Evolutionary conservation across 2,329 filamentous ascomycete species (phyloP).

Genomic region (Rutstroemia sp.): DNA sequence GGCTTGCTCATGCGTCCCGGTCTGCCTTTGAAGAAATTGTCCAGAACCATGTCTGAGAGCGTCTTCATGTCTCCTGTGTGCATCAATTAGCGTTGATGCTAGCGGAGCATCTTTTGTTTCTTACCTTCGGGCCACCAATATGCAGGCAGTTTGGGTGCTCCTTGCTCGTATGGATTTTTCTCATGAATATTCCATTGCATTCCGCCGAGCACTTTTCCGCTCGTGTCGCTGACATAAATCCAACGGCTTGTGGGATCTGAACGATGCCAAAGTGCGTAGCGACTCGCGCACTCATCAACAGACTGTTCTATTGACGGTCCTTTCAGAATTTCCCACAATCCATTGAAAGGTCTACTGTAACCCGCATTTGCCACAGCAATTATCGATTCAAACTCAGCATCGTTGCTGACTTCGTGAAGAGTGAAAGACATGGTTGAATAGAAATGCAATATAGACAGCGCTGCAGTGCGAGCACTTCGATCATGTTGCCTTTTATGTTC

Average conservation of each 20-base stretch:
- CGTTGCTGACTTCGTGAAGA: background rate
- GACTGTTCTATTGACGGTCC: background rate
- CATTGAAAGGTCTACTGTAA: background rate
- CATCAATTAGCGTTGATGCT: too few relatives aligned
- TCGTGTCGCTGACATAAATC: background rate
- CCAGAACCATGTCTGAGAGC: background rate
- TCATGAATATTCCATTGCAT: background rate
- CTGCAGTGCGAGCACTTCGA: background rate
- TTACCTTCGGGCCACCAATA: background rate
- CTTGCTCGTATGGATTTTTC: background rate
- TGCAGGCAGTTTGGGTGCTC: background rate
- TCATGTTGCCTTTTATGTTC: background rate
- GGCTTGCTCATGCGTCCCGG: background rate
- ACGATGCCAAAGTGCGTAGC: background rate
- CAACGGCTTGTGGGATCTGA: background rate
- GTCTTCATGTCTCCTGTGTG: background rate
- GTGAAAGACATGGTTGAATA: background rate
- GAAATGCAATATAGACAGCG: background rate
- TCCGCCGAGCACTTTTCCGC: background rate
- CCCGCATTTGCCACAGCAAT: background rate
- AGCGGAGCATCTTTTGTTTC: background rate
- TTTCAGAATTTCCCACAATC: background rate
- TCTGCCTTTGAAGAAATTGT: background rate
- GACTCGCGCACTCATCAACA: background rate
- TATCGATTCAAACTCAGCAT: background rate